Conservation (phyloP, 2,329 filamentous ascomycete species). For the Raffaelea arxii region DNA sequence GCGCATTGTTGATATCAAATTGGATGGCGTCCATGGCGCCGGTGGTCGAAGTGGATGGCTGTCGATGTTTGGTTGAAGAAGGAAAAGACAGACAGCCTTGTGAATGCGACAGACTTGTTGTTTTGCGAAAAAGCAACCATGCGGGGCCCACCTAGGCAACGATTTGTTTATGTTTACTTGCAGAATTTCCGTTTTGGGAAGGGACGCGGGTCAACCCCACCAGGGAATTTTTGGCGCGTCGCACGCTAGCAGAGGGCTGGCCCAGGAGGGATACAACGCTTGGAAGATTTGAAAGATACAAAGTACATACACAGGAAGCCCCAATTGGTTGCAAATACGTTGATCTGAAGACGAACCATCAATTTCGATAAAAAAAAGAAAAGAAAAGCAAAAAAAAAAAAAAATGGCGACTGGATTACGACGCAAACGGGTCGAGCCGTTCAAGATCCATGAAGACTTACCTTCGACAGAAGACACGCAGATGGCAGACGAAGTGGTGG, state of each 20-base stretch:
- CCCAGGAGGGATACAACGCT: no score
- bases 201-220: background rate
- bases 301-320: no score
- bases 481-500: constrained; percentile 34
- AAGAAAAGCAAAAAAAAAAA: no score
- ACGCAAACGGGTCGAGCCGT: constrained; percentile 26
- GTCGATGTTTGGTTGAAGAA: background rate
- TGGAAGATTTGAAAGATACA: no score
- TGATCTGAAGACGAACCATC: no score
- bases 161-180: constrained; percentile 27
- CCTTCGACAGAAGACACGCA: constrained; percentile 38
- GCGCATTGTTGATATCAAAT: constrained; percentile 93
- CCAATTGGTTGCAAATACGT: no score
- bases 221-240: background rate
- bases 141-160: constrained; percentile 10
- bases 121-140: no score
- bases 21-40: constrained; percentile 60
- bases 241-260: no score
- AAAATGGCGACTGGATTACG: constrained; percentile 14
- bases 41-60: constrained; percentile 10
- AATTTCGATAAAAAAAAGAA: no score
- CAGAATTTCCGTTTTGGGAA: constrained; percentile 9
- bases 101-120: background rate
- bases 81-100: background rate
- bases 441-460: constrained; percentile 41